These are phyloP conservation scores for Iris pallida DNA, from an alignment of 116 monocot genomes.

Conservation along the genomic window DNA sequence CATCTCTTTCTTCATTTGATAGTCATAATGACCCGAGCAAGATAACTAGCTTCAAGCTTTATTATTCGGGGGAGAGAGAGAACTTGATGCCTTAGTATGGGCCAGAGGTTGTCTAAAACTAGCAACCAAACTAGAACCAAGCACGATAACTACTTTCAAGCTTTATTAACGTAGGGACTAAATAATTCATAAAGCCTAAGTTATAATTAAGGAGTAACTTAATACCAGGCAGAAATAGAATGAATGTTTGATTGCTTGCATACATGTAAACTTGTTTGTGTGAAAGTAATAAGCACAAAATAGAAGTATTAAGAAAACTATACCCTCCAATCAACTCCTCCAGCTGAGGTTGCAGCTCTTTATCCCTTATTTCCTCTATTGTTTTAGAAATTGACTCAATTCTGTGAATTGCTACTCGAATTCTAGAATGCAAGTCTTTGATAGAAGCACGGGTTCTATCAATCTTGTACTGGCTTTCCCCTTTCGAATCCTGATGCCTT, in stretches of 20 bases:
- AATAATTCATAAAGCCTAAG: no score
- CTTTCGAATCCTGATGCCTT: conserved; percentile 60
- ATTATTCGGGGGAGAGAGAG: no score
- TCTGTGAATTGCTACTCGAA: conserved; percentile 83
- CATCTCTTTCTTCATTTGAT: no score
- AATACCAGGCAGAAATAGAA: no score
- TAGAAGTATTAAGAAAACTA: conserved; percentile 10
- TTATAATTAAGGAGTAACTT: no score
- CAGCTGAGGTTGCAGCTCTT: conserved; percentile 87
- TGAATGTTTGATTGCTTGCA: background rate
- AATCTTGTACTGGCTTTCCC: conserved; percentile 43
- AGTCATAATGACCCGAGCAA: no score
- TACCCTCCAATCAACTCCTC: conserved; percentile 91
- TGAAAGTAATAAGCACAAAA: conserved; percentile 2
- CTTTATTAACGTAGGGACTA: no score
- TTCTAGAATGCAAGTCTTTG: conserved; percentile 90
- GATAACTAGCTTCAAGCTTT: no score
- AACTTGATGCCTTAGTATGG: no score
- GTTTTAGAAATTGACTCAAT: conserved; percentile 77
- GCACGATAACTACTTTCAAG: no score
- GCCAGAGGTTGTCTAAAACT: no score
- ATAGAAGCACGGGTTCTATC: conserved; percentile 82
- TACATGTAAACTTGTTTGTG: background rate
- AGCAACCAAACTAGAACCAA: no score
- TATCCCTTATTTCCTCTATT: conserved; percentile 90